Evolutionary conservation across 2,329 filamentous ascomycete species (phyloP).

Genomic region (Aspergillus pseudoglaucus): DNA sequence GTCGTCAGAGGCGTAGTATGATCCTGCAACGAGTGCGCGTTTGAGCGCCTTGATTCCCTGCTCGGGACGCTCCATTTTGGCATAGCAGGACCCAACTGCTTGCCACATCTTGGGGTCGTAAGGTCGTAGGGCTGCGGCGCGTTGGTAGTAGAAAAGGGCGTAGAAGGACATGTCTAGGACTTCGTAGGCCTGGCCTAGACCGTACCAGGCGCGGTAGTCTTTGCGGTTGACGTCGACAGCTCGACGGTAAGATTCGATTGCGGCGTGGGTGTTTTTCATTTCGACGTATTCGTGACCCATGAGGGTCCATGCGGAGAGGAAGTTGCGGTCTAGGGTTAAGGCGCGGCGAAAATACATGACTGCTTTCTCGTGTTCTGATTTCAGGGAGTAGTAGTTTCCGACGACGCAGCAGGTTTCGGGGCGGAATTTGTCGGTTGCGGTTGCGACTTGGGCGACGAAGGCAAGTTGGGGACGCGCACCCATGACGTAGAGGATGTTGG

Average conservation of each 20-base stretch:
- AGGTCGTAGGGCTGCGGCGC: slow-evolving; percentile 83
- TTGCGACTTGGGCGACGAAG: slow-evolving; percentile 85
- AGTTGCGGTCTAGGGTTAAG: slow-evolving; percentile 80
- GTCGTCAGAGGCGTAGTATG: slow-evolving; percentile 58
- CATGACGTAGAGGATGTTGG: slow-evolving; percentile 94
- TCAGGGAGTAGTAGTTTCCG: slow-evolving; percentile 92
- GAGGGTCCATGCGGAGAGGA: slow-evolving; percentile 91
- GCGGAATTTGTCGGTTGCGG: slow-evolving; percentile 87
- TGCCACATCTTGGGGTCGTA: slow-evolving; percentile 99
- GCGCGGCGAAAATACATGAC: slow-evolving; percentile 96
- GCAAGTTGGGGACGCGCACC: slow-evolving; percentile 80
- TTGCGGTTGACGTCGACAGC: slow-evolving; percentile 94
- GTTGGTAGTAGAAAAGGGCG: slow-evolving; percentile 95
- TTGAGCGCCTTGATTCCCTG: slow-evolving; percentile 95
- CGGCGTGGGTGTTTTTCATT: slow-evolving; percentile 95
- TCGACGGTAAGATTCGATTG: slow-evolving; percentile 91
- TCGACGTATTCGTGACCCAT: slow-evolving; percentile 99
- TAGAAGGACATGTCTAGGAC: slow-evolving; percentile 98
- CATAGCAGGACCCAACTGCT: slow-evolving; percentile 84
- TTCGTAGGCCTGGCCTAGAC: slow-evolving; percentile 92
- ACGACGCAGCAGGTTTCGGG: slow-evolving; percentile 96
- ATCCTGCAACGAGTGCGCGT: slow-evolving; percentile 79
- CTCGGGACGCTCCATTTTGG: slow-evolving; percentile 77
- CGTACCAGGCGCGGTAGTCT: slow-evolving; percentile 97
- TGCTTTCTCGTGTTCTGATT: slow-evolving; percentile 94